phyloP scores from a whole-genome alignment of 148 eudicot genomes.

The Pharnaceum exiguum region DNA sequence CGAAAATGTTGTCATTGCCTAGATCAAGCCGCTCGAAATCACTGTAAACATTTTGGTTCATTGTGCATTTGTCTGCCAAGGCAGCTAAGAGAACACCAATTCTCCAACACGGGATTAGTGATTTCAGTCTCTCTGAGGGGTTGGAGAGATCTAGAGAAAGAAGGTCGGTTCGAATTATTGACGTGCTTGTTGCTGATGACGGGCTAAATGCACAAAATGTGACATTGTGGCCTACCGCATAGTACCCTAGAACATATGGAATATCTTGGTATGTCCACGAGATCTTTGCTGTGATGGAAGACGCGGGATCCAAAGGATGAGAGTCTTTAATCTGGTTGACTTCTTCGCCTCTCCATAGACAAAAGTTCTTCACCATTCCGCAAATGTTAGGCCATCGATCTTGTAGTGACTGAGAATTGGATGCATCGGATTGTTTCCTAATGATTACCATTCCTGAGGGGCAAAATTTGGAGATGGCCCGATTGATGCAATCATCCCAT shows the following conservation, averaged over 20 bases:
- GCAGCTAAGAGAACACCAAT: conserved; percentile 58
- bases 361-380: conserved; percentile 51
- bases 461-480: conserved; percentile 61
- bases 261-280: conserved; percentile 57
- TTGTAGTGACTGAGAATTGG: conserved; percentile 13
- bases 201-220: conserved; percentile 75
- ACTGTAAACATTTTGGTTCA: conserved; percentile 25
- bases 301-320: conserved; percentile 39
- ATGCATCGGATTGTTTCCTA: conserved; percentile 35
- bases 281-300: conserved; percentile 46
- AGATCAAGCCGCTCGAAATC: conserved; percentile 46
- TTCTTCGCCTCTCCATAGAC: conserved; percentile 88
- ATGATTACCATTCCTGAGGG: conserved; percentile 42
- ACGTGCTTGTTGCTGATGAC: conserved; percentile 1
- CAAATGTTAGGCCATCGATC: conserved; percentile 74
- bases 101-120: conserved; percentile 73
- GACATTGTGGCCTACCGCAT: conserved; percentile 57
- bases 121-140: conserved; percentile 54
- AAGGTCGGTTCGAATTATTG: conserved; percentile 53
- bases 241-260: conserved; percentile 74
- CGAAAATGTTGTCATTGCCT: conserved; percentile 42
- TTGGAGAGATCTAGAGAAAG: conserved; percentile 48
- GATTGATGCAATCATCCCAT: conserved; percentile 85
- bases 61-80: conserved; percentile 55
- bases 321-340: conserved; percentile 44